Evolutionary conservation across 805 yeast species (phyloP).

Genomic region (Kodamaea neixiangensis): DNA sequence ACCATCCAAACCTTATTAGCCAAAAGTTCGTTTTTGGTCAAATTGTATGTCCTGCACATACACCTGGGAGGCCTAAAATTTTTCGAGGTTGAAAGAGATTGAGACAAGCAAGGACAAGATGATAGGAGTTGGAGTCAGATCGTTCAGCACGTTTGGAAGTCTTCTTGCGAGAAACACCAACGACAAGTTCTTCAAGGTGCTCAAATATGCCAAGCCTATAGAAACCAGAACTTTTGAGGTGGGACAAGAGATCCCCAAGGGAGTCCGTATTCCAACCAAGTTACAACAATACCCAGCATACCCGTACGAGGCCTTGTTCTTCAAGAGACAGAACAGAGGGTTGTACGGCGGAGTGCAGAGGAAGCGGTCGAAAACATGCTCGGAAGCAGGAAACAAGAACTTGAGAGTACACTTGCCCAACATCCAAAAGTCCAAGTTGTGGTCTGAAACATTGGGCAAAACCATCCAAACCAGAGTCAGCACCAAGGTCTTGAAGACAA

Average conservation of each 20-base stretch:
- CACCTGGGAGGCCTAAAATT: background rate
- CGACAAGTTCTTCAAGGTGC: conserved; percentile 43
- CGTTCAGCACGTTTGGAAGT: conserved; percentile 8
- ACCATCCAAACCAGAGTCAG: conserved; percentile 62
- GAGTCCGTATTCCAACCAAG: conserved; percentile 25
- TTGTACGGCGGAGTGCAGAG: conserved; percentile 87
- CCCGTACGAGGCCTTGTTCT: conserved; percentile 72
- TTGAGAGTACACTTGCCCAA: conserved; percentile 81
- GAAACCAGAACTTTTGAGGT: conserved; percentile 36
- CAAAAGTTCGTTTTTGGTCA: too few relatives aligned
- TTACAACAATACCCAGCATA: conserved; percentile 30
- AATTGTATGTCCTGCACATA: too few relatives aligned
- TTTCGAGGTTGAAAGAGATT: background rate
- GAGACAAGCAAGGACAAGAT: background rate
- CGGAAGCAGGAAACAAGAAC: conserved; percentile 75
- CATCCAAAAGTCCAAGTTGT: conserved; percentile 68
- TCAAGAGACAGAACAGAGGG: conserved; percentile 85
- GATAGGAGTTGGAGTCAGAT: conserved; percentile 7
- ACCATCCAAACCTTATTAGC: background rate
- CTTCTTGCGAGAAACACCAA: conserved; percentile 13
- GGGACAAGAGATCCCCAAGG: conserved; percentile 36
- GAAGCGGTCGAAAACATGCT: conserved; percentile 71
- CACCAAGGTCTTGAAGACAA: conserved; percentile 80
- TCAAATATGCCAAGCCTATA: conserved; percentile 40
- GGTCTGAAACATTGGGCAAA: conserved; percentile 78